These are phyloP conservation scores for Gilbertella persicaria DNA, from an alignment of 371 early-diverging fungal genomes.

Conservation along the genomic window DNA sequence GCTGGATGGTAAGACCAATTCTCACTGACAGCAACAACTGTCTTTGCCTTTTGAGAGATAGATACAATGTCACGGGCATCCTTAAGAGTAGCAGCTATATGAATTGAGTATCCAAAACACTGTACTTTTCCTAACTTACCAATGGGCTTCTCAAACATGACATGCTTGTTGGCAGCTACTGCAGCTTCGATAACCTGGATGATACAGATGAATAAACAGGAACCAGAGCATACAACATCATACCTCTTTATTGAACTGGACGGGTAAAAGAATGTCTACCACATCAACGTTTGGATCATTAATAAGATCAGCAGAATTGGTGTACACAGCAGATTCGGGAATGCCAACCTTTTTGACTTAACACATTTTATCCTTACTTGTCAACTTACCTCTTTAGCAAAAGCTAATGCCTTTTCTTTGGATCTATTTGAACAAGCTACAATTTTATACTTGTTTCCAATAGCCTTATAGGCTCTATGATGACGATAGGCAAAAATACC, in stretches of 20 bases:
- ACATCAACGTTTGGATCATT: constrained; percentile 46
- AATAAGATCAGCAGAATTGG: constrained; percentile 39
- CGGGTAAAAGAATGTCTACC: constrained; percentile 39
- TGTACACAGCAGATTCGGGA: constrained; percentile 42
- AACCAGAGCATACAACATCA: not conserved
- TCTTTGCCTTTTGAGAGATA: constrained; percentile 32
- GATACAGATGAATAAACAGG: not conserved
- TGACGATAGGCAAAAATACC: constrained; percentile 57
- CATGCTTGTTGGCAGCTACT: constrained; percentile 45
- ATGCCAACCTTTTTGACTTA: constrained; percentile 40
- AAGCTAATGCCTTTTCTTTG: constrained; percentile 48
- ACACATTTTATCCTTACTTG: not conserved
- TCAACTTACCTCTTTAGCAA: constrained; percentile 44
- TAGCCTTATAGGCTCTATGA: constrained; percentile 39
- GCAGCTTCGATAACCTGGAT: constrained; percentile 44
- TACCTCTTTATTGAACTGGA: constrained; percentile 50
- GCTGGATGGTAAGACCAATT: constrained; percentile 50
- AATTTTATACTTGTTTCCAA: constrained; percentile 46
- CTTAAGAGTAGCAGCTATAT: constrained; percentile 41
- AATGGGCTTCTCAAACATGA: constrained; percentile 54
- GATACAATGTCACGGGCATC: constrained; percentile 47
- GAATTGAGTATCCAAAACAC: not conserved
- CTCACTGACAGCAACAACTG: constrained; percentile 48
- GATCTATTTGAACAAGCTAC: constrained; percentile 55
- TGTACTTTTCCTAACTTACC: constrained; percentile 23